These are phyloP conservation scores for Halenospora varia DNA, from an alignment of 495 filamentous ascomycete species.

Conservation along the genomic window DNA sequence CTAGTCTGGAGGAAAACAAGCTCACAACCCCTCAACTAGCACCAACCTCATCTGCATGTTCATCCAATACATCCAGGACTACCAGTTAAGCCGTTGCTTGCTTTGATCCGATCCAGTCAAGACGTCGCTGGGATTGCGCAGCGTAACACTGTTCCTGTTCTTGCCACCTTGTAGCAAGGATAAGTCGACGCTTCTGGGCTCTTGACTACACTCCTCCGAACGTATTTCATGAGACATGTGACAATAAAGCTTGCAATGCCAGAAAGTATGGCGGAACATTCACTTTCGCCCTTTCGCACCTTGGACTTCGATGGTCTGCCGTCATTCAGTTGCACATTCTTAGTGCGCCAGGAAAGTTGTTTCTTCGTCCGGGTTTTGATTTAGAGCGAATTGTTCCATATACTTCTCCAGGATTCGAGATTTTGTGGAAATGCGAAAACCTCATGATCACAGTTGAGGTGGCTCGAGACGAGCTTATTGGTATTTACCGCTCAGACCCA, in stretches of 20 bases:
- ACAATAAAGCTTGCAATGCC: slow-evolving; percentile 9
- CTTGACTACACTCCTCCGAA: slow-evolving; percentile 7
- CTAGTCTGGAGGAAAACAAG: neutral
- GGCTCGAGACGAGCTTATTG: slow-evolving; percentile 8
- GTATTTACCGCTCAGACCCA: slow-evolving; percentile 8
- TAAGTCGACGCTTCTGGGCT: slow-evolving; percentile 8
- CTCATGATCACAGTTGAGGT: slow-evolving; percentile 8
- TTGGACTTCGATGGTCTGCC: slow-evolving; percentile 6
- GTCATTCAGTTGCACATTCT: slow-evolving; percentile 4
- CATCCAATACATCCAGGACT: neutral
- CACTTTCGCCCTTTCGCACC: slow-evolving; percentile 8
- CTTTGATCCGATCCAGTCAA: neutral
- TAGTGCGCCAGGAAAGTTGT: neutral
- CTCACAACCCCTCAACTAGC: slow-evolving; percentile 1
- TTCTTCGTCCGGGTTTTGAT: slow-evolving; percentile 10
- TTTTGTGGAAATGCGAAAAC: slow-evolving; percentile 7
- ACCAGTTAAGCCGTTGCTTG: neutral
- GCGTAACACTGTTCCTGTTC: slow-evolving; percentile 8
- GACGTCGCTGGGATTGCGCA: slow-evolving; percentile 8
- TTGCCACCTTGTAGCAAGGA: slow-evolving; percentile 10
- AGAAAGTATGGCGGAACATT: slow-evolving; percentile 7
- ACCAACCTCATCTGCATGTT: neutral
- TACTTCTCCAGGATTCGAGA: slow-evolving; percentile 12
- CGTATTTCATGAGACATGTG: slow-evolving; percentile 6
- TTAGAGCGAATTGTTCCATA: slow-evolving; percentile 9